A percentile compares a stretch with the other conserved stretches of the same genome.
Evolutionary conservation across 2,329 filamentous ascomycete genomes (phyloP).

Genomic region (Chrysoporthe deuterocubensis): DNA sequence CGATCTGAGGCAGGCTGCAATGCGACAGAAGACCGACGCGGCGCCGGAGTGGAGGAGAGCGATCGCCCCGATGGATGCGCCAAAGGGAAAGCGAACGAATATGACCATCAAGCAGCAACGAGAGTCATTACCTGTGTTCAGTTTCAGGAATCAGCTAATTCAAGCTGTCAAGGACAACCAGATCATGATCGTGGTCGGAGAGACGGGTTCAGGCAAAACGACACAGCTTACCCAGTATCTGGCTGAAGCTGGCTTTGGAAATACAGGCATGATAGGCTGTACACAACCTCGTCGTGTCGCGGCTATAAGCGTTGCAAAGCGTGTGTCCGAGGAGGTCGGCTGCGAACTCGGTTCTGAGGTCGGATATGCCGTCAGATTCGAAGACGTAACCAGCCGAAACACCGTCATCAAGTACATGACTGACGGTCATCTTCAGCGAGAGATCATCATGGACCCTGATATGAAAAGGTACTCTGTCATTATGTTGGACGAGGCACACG

Average conservation of each 20-base stretch:
- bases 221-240: slow-evolving; percentile 96
- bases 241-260: slow-evolving; percentile 87
- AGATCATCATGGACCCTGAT: slow-evolving; percentile 90
- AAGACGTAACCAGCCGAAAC: slow-evolving; percentile 84
- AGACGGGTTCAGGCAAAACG: slow-evolving; percentile 96
- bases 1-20: slow-evolving; percentile 74
- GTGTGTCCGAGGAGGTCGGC: slow-evolving; percentile 94
- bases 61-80: slow-evolving; percentile 77
- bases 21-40: slow-evolving; percentile 63
- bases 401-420: slow-evolving; percentile 99
- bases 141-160: slow-evolving; percentile 85
- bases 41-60: slow-evolving; percentile 93
- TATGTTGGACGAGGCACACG: slow-evolving; percentile 98
- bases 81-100: slow-evolving; percentile 82
- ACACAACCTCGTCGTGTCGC: slow-evolving; percentile 97
- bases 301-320: slow-evolving; percentile 96
- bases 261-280: slow-evolving; percentile 89
- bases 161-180: slow-evolving; percentile 88
- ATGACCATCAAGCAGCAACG: slow-evolving; percentile 96
- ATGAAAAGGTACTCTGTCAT: slow-evolving; percentile 91
- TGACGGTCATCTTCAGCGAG: slow-evolving; percentile 95
- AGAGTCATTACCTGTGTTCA: slow-evolving; percentile 85
- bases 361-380: slow-evolving; percentile 96
- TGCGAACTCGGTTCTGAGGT: slow-evolving; percentile 90
- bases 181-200: slow-evolving; percentile 92